phyloP scores from a whole-genome alignment of 257 asterid species.

The Cordia subcordata region DNA sequence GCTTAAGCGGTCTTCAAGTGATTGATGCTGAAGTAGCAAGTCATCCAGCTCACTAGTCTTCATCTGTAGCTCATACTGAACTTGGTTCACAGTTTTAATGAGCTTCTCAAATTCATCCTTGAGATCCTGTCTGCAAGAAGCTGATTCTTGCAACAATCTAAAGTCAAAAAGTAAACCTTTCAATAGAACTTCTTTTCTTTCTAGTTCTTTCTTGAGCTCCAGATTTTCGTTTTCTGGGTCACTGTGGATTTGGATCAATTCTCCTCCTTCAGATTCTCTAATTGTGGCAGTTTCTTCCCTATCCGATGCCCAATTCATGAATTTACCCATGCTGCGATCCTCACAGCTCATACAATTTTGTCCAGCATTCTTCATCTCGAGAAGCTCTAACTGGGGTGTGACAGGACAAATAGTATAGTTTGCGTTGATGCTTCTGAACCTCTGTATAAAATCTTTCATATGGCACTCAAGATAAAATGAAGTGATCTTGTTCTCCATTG shows the following conservation, averaged over 20 bases:
- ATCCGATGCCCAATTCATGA: constrained; percentile 17
- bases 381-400: constrained; percentile 23
- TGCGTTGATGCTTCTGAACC: constrained; percentile 20
- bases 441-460: constrained; percentile 27
- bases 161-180: constrained; percentile 82
- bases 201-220: constrained; percentile 57
- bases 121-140: constrained; percentile 62
- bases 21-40: constrained; percentile 38
- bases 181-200: constrained; percentile 54
- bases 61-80: constrained; percentile 51
- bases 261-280: constrained; percentile 26
- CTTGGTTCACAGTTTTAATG: constrained; percentile 39
- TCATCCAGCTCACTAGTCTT: constrained; percentile 50
- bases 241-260: constrained; percentile 22
- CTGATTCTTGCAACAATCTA: constrained; percentile 84
- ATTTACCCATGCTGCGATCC: constrained; percentile 15
- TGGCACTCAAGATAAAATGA: constrained; percentile 46
- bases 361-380: constrained; percentile 17
- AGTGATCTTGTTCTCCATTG: constrained; percentile 39
- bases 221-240: constrained; percentile 29
- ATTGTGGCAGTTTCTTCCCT: constrained; percentile 20
- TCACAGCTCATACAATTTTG: constrained; percentile 13
- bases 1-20: constrained; percentile 46
- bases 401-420: constrained; percentile 19
- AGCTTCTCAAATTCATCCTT: constrained; percentile 65